phyloP scores from a whole-genome alignment of 192 early-diverging fungal genomes.

The Gorgonomyces haynaldii region DNA sequence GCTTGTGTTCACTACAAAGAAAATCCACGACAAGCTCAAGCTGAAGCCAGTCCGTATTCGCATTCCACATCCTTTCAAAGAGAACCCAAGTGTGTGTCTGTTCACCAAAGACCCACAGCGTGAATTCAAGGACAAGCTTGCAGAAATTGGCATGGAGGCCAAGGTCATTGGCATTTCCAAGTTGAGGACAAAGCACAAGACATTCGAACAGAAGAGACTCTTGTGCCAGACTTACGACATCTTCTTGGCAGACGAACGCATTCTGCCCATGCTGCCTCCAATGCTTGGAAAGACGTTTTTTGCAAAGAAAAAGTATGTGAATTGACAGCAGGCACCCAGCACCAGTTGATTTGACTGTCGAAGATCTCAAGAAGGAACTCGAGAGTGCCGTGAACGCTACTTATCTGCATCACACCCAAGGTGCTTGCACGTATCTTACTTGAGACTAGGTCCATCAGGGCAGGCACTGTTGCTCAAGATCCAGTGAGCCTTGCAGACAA shows the following conservation, averaged over 20 bases:
- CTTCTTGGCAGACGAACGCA: conserved; percentile 78
- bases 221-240: conserved; percentile 67
- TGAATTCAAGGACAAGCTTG: conserved; percentile 63
- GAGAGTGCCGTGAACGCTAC: conserved; percentile 46
- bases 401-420: conserved; percentile 45
- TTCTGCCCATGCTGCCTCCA: conserved; percentile 63
- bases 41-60: conserved; percentile 59
- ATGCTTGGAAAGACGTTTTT: conserved; percentile 78
- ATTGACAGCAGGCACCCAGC: conserved; percentile 47
- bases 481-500: conserved; percentile 62
- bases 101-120: conserved; percentile 78
- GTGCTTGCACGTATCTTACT: conserved; percentile 34
- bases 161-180: conserved; percentile 71
- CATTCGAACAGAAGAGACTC: conserved; percentile 68
- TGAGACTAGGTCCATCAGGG: conserved; percentile 52
- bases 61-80: conserved; percentile 54
- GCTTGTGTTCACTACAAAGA: conserved; percentile 58
- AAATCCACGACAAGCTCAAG: conserved; percentile 42
- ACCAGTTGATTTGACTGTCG: conserved; percentile 53
- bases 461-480: conserved; percentile 54
- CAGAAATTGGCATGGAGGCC: conserved; percentile 44
- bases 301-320: conserved; percentile 61
- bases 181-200: conserved; percentile 66
- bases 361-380: conserved; percentile 52
- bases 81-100: conserved; percentile 69